Evolutionary conservation across 306 rosid species (phyloP), one percentile per base, ranked within the genome.

Genomic region (Prunus davidiana): DNA sequence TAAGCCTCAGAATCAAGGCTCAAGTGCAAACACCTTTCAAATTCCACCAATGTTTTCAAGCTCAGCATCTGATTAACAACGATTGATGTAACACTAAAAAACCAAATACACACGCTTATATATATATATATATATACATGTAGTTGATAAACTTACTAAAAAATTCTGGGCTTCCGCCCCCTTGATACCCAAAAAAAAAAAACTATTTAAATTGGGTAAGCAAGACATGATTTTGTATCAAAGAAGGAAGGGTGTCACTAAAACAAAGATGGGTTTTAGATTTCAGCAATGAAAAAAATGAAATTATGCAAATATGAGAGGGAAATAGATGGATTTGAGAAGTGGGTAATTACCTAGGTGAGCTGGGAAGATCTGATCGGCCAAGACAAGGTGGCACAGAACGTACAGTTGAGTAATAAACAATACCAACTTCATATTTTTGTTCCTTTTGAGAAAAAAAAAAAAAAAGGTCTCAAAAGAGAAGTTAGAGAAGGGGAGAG

Each of bases 311-410:
- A 14, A 76, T n/a, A 6, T 45, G 13, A 3, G 19, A 34, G 20
- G n/a, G 8, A 49, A 2, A 52, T 20, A 3, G 19, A 24, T 5
- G 50, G 69, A 60, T 22, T 19, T 56, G 46, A 51, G 67, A 55
- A 60, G 69, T 12, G 65, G 47, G 64, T 60, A 19, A 65, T 60
- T 73, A 91, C 97, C 96, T 64, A 84, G 74, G 22, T 86, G 86
- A 77, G 87, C 85, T 32, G 91, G 84, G 89, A 88, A 75, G 87
- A 87, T 80, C 81, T 80, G 88, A 28, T 89, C 92, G 27, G 95
- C 85, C 1, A 84, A 82, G 64, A 75, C 84, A 14, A 22, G 54
- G 71, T 54, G 84, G 79, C 73, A 81, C 27, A 84, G 52, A 72
- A 2, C 2, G 68, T 15, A 67, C 13, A 76, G 43, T 5, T 83